Evolutionary conservation across 1,284 basidiomycete species (phyloP), one percentile per base, ranked within the genome.

Genomic region (Ceratobasidium sp.): DNA sequence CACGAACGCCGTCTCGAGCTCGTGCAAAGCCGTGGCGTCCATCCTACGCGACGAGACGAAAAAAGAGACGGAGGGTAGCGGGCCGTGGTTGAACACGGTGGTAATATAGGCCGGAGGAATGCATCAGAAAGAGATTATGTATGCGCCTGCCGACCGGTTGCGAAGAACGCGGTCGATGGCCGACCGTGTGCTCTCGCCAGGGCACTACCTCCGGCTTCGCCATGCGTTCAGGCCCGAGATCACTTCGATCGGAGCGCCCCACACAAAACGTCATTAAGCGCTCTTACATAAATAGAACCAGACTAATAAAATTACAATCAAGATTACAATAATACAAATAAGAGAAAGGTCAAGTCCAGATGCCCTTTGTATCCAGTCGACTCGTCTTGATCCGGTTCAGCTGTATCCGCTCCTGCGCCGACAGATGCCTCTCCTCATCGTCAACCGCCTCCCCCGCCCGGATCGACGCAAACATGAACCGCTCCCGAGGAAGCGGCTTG

Each of bases 91-190:
- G 19, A 61, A 41, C 59, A 41, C 4, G 51, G 34, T 61, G 39
- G 39, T 34, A 22, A 59, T 59, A 41, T 61, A 61, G 7, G 51
- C 7, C 51, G 51, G 51, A 53, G 9, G 13, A 24, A 61, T 2
- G 31, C 37, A 69, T 69, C 53, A 69, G 53, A 58, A 69, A 68
- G 24, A 34, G 66, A 31, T 69, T 69, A 69, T 69, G 66, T 43
- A 43, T 69, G 39, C 66, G 31, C 31, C 48, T 69, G 51, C 66
- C 53, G 66, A 56, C 14, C 48, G 22, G 19, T 41, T 5, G 59
- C 34, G 37, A 61, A 61, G 59, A 43, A 41, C 8, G 7, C 24
- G 19, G 8, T 54, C 43, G 64, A 51, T 31, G n/a, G 31, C 24
- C 34, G 49, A 49, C 24, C 48, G 63, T 59, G 43, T 39, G 27